Conservation (phyloP, 768 basidiomycete species). For the Amyloporia xantha region DNA sequence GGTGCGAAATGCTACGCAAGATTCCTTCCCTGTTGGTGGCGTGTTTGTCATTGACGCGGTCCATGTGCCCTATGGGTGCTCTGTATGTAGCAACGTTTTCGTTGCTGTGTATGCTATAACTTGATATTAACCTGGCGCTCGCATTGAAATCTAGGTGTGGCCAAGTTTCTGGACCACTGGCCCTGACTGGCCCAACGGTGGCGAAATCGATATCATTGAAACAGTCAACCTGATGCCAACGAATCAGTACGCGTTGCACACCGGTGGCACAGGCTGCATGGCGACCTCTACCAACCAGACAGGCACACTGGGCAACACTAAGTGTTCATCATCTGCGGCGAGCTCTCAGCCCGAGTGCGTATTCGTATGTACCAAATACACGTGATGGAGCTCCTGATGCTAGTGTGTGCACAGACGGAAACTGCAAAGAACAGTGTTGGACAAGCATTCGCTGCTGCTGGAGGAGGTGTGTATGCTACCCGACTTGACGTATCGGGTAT, state of each 20-base stretch:
- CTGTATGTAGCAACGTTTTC: constrained; percentile 32
- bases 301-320: constrained; percentile 22
- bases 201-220: constrained; percentile 39
- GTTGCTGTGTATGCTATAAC: neutral
- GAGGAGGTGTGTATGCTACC: constrained; percentile 61
- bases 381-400: neutral
- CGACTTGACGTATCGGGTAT: constrained; percentile 56
- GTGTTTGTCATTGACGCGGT: constrained; percentile 38
- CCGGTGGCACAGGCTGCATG: constrained; percentile 28
- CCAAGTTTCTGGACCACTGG: constrained; percentile 24
- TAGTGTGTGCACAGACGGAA: constrained; percentile 14
- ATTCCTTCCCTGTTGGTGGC: constrained; percentile 35
- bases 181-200: constrained; percentile 32
- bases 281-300: constrained; percentile 26
- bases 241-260: constrained; percentile 57
- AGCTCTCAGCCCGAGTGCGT: constrained; percentile 18
- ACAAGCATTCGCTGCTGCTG: constrained; percentile 33
- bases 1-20: constrained; percentile 39
- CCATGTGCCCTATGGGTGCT: constrained; percentile 53
- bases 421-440: constrained; percentile 33
- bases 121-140: too few relatives aligned
- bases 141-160: constrained; percentile 22
- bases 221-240: constrained; percentile 43
- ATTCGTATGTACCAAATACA: constrained; percentile 1
- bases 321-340: constrained; percentile 24